A percentile compares a stretch with the other conserved stretches of the same genome.
These are phyloP conservation scores for Xylaria sp. DNA, from an alignment of 2,329 filamentous ascomycete species.

Conservation along the genomic window DNA sequence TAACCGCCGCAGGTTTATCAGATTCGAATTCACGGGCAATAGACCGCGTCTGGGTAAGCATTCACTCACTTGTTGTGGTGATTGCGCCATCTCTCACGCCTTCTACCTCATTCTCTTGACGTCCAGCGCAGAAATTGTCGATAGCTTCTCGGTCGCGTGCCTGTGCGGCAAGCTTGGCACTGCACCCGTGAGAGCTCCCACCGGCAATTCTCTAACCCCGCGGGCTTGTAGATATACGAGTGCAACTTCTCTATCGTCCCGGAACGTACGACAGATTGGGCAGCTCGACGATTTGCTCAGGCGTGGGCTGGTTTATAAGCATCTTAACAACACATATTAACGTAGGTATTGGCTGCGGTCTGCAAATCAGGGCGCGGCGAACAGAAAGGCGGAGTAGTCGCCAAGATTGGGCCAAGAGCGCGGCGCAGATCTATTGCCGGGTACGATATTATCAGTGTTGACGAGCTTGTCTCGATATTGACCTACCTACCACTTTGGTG, in stretches of 20 bases:
- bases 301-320: conserved; percentile 14
- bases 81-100: conserved; percentile 1
- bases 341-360: conserved; percentile 12
- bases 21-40: neutral
- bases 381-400: conserved; percentile 31
- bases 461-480: conserved; percentile 41
- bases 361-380: conserved; percentile 30
- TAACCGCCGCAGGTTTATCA: neutral
- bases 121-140: conserved; percentile 6
- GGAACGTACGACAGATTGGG: conserved; percentile 33
- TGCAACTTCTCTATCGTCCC: conserved; percentile 32
- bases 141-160: conserved; percentile 21
- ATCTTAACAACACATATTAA: conserved; percentile 16
- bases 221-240: conserved; percentile 26
- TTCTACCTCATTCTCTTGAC: conserved; percentile 9
- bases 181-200: conserved; percentile 9
- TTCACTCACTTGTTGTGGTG: neutral
- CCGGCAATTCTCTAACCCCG: conserved; percentile 28
- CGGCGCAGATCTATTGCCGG: conserved; percentile 38
- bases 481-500: conserved; percentile 49
- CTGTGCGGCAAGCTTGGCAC: conserved; percentile 22
- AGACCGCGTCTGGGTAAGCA: neutral
- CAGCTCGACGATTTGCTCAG: conserved; percentile 21
- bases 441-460: conserved; percentile 26
- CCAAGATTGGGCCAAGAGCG: conserved; percentile 39